Conservation (phyloP, 768 basidiomycete species). For the Psilocybe cyanescens region DNA sequence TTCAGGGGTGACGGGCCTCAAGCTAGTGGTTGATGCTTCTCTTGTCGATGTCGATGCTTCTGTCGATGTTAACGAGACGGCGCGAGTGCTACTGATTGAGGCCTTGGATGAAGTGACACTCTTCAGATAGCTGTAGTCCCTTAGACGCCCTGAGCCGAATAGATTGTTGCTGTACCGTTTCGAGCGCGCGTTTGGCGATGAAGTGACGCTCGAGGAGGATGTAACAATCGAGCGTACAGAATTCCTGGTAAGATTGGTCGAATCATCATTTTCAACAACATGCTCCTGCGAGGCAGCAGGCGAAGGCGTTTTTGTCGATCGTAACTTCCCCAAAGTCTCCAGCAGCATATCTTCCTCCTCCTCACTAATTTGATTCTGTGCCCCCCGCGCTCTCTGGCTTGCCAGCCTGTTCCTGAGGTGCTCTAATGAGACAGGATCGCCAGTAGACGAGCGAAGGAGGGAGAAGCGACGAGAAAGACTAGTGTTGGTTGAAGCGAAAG, state of each 20-base stretch:
- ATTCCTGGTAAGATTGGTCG: constrained; percentile 24
- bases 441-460: constrained; percentile 69
- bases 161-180: constrained; percentile 88
- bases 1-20: constrained; percentile 63
- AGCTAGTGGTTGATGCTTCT: constrained; percentile 42
- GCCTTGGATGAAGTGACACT: constrained; percentile 46
- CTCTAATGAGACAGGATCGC: constrained; percentile 68
- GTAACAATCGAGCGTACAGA: constrained; percentile 36
- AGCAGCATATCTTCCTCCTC: constrained; percentile 87
- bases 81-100: constrained; percentile 45
- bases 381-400: constrained; percentile 74
- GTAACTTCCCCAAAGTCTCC: constrained; percentile 63
- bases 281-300: constrained; percentile 40
- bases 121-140: constrained; percentile 75
- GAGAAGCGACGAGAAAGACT: constrained; percentile 86
- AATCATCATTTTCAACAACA: constrained; percentile 32
- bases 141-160: constrained; percentile 79
- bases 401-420: constrained; percentile 66
- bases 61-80: constrained; percentile 54
- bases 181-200: constrained; percentile 49
- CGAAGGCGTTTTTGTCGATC: constrained; percentile 33
- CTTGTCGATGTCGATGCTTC: constrained; percentile 39
- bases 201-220: constrained; percentile 47
- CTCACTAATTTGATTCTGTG: constrained; percentile 70
- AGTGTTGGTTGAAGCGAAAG: constrained; percentile 26